Evolutionary conservation across 805 yeast species (phyloP), one percentile per base, ranked within the genome.

Genomic region (Yarrowia sp.): DNA sequence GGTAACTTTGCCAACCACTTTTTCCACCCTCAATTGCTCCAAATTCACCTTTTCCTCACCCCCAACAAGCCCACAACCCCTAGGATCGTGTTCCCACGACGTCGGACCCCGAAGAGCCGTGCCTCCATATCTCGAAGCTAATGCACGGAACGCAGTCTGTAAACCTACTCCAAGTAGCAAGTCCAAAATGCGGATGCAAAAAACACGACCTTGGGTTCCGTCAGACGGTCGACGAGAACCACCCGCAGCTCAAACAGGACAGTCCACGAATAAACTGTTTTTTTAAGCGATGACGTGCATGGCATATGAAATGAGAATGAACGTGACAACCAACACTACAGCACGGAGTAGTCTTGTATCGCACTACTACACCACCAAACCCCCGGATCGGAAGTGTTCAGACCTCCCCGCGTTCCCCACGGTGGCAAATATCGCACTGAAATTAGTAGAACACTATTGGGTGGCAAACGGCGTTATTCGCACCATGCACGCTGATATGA

Each of bases 81-180:
- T 53, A 8, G n/a, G n/a, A 36, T 15, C 5, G 8, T n/a, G 12
- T 3, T 36, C 26, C 53, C 35, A 40, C 36, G 7, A 38, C 38
- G 35, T 41, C 46, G 63, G 63, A 56, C 48, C 32, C 63, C 63
- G 63, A 56, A 56, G 63, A 56, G 63, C 63, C 63, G 63, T 56
- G 63, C 48, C 22, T 53, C 15, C 63, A 56, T 56, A 56, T 56
- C 63, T 26, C 26, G 59, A 53, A 53, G 59, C 45, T 53, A 40
- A 53, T 53, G 59, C 45, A 53, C 45, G 45, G 59, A 53, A 53
- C 10, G 63, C 63, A 56, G 26, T 8, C 22, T n/a, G 15, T 15
- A 56, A 56, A 56, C 63, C 38, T 56, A 56, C 63, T 56, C 40
- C 63, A 56, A 56, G 40, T 11, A 56, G 63, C 63, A 56, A 41